Base-by-base conservation (phyloP, 352 stramenopile genomes). In the Pythium volutum region DNA sequence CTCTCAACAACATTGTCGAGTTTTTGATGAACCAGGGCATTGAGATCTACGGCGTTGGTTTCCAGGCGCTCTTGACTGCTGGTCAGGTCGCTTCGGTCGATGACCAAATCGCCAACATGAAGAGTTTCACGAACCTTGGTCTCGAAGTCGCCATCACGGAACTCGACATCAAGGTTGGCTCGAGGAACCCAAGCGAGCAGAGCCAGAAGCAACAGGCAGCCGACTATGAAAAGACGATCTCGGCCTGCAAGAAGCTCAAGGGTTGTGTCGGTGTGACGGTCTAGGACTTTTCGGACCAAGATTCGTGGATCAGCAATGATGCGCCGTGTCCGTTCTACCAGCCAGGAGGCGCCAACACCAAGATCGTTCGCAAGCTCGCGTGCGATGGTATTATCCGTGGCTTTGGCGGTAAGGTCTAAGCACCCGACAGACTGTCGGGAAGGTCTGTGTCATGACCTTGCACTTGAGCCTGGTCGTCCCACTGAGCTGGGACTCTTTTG, bases 1-100 rank as follows among this genome's bases (percentile, higher is more conserved):
- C 42, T 3, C 42, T 49, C 42, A 49, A 49, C 42, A 49, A 49
- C 42, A 49, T 49, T n/a, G 42, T 49, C 42, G 27, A 49, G 42
- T 49, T 49, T n/a, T n/a, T 49, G 12, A 49, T 27, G 42, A 49
- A 49, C 20, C 42, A 49, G 20, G 20, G 20, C 15, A 29, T 49
- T 29, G 42, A 49, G 42, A 49, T 49, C 22, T 5, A 49, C 22
- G 42, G 42, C 42, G 42, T 49, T 15, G 42, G 42, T n/a, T 49
- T 49, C 20, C 42, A 49, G 20, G 18, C 20, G 42, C 42, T 27
- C 42, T 29, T 49, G n/a, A 49, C 42, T 10, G 20, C 42, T n/a
- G 42, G 42, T 29, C 42, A 49, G 18, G 42, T 49, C 22, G 42
- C 42, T 4, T 49, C 42, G 42, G 27, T n/a, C 8, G 42, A 12